Percentiles rank a stretch among this genome's conserved stretches.
Evolutionary conservation across 1,284 basidiomycete species (phyloP).

Genomic region (Polyporus tsugae): DNA sequence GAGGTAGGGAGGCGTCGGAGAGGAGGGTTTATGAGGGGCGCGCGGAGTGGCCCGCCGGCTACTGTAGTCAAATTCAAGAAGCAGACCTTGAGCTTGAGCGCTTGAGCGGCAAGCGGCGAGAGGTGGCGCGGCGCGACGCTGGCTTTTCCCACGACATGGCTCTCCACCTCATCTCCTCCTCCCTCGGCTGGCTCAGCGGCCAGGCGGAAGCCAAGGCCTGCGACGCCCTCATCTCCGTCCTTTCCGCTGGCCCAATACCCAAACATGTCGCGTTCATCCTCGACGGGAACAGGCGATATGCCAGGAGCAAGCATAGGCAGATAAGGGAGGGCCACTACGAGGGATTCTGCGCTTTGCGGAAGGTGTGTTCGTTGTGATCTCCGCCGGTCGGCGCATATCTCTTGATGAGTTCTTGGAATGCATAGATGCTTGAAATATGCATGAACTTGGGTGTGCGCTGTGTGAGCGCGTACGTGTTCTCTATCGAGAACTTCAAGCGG

Average conservation of each 20-base stretch:
- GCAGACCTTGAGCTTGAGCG: background rate
- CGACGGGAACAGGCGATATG: constrained; percentile 97
- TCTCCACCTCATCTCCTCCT: constrained; percentile 36
- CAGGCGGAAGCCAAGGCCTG: constrained; percentile 42
- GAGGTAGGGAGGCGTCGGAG: background rate
- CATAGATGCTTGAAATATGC: constrained; percentile 85
- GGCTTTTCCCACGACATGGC: constrained; percentile 39
- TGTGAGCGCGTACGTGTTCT: constrained; percentile 95
- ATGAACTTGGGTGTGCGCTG: constrained; percentile 78
- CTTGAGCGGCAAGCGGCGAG: background rate
- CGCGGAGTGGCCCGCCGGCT: background rate
- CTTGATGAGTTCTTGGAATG: background rate
- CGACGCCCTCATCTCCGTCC: constrained; percentile 63
- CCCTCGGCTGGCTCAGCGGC: constrained; percentile 37
- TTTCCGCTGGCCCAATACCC: constrained; percentile 88
- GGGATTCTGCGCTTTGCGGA: constrained; percentile 85
- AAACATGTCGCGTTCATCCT: constrained; percentile 95
- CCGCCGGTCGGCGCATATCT: constrained; percentile 22
- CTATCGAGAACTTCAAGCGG: constrained; percentile 98
- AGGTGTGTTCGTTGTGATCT: constrained; percentile 57
- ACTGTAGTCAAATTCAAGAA: constrained; percentile 3
- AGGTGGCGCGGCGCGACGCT: constrained; percentile 17
- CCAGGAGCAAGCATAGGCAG: constrained; percentile 71
- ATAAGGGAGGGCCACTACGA: constrained; percentile 84
- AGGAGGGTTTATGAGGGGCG: background rate